Evolutionary conservation across 2,329 filamentous ascomycete species (phyloP).

Genomic region (Colletotrichum tropicale): DNA sequence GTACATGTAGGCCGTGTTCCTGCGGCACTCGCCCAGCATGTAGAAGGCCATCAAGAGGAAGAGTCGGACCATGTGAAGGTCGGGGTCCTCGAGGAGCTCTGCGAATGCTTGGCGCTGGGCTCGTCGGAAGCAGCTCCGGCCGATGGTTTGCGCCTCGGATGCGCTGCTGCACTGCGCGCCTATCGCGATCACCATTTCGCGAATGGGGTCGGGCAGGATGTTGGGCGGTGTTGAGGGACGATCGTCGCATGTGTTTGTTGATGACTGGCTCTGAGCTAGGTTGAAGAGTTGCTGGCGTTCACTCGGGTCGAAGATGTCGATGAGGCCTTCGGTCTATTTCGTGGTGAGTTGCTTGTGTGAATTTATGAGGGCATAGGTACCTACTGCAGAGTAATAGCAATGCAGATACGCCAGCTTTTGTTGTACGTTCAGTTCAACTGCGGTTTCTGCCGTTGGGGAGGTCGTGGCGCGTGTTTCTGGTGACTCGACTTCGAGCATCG

Average conservation of each 20-base stretch:
- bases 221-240: not conserved
- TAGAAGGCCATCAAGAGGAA: slow-evolving; percentile 66
- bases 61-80: slow-evolving; percentile 54
- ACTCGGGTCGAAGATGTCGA: not conserved
- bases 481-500: not conserved
- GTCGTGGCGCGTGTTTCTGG: not conserved
- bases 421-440: not conserved
- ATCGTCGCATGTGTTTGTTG: not conserved
- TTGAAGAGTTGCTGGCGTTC: not conserved
- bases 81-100: slow-evolving; percentile 58
- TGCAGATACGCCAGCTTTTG: not conserved
- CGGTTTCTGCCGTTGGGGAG: not conserved
- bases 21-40: slow-evolving; percentile 61
- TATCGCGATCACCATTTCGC: not conserved
- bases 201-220: accelerated
- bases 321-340: not conserved
- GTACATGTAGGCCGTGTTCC: slow-evolving; percentile 58
- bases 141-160: slow-evolving; percentile 28
- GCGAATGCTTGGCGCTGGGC: slow-evolving; percentile 53
- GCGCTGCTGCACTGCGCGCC: slow-evolving; percentile 20
- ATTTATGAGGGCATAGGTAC: accelerated
- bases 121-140: slow-evolving; percentile 47
- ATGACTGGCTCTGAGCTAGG: not conserved
- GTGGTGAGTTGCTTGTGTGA: not conserved
- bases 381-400: not conserved